Base-by-base conservation (phyloP, 2,329 filamentous ascomycete species). In the Alternaria gaisen region DNA sequence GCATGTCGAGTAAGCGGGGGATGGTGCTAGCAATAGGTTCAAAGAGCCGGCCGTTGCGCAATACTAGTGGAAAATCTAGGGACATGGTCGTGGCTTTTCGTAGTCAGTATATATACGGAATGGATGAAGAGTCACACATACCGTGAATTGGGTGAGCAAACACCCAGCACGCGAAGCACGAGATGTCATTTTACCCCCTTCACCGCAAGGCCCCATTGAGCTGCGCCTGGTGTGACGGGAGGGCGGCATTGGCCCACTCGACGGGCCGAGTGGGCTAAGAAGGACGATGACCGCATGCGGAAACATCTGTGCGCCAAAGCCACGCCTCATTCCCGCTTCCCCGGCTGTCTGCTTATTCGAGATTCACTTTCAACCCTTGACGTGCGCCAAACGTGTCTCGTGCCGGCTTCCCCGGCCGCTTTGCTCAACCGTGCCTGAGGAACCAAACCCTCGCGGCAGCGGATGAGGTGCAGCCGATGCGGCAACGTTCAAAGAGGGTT, bases 341-440 rank as follows among this genome's bases (percentile, higher is more conserved):
- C 72, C 70, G 53, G 28, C 67, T 65, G 65, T 56, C 62, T 68
- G 67, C 63, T 60, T 63, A 61, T 66, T 63, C 36, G 46, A 54
- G 56, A 52, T 53, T 61, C 54, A 55, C 63, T 38, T 61, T 61
- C 57, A 53, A 50, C 59, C 56, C 56, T 54, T 56, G 52, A 58
- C 52, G 34, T 54, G 61, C 54, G 65, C 66, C 63, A 64, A 64
- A 66, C 66, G 63, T 68, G 53, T 53, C 53, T 69, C 66, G 66
- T 68, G 69, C 68, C 72, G 67, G 44, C 54, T 69, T 72, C 72
- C 73, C 74, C 74, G 72, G 66, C 66, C 66, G 66, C 66, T 61
- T 65, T 67, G 61, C 63, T 61, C 58, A 24, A 58, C 65, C 62
- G 60, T 64, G 64, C 67, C 57, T 64, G 58, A 54, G 56, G 47